Evolutionary conservation across 1,139 yeast genomes (phyloP), one percentile per base, ranked within the genome.

Genomic region (Debaryomyces sp.): DNA sequence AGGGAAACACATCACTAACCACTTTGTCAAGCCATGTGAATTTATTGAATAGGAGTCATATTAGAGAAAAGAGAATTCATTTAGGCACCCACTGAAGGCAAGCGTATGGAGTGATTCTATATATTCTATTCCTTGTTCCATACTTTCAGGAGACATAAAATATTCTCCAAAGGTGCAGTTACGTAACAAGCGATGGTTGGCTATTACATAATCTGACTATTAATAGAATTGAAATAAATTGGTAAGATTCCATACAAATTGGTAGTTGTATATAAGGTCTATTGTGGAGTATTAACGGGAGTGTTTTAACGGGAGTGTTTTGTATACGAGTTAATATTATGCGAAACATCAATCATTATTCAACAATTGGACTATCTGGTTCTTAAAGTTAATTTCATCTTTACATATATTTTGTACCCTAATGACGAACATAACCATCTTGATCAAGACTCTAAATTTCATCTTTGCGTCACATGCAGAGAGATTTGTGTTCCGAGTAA

Each of bases 371-470:
- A 30, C 9, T 26, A 41, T 41, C 12, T 41, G 36, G 30, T 32
- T 32, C 10, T 32, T 41, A 35, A 41, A 41, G 18, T 41, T 29
- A 23, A 30, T 21, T 21, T 29, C 43, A 23, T 32, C 22, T 22
- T 41, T 41, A 29, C 36, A 23, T 17, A 23, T 27, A 5, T 22
- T 41, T 32, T 41, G 46, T 21, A 43, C 15, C 29, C 46, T 36
- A 13, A 24, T 29, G 3, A 29, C 21, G 24, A 41, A 45, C 21
- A 35, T 24, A 10, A 45, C 43, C 33, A 36, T 23, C 6, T 40
- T 24, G 10, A 45, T 24, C 13, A 45, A 33, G 9, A 41, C 45
- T 24, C 30, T 27, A 9, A 41, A 35, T 29, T 45, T 45, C 10
- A 30, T 17, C 21, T 35, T 34, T 9, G 48, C 34, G 29, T 30